phyloP scores from a whole-genome alignment of 768 basidiomycete genomes.

The Leccinellum luteum region DNA sequence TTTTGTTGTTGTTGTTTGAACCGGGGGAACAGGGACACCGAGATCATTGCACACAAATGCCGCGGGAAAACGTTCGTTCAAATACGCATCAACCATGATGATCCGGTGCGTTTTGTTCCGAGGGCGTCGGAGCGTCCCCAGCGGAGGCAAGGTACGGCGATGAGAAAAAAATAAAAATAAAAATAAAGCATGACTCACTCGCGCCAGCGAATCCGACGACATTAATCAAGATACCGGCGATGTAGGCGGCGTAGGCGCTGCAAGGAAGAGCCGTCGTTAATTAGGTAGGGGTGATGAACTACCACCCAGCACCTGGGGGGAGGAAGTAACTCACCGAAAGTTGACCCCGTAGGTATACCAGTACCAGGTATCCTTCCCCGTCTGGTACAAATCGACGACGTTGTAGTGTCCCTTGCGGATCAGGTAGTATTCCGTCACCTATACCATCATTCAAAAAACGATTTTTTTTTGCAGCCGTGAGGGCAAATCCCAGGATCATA shows the following conservation, averaged over 20 bases:
- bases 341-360: slow-evolving; percentile 74
- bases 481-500: background rate
- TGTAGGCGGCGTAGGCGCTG: slow-evolving; percentile 65
- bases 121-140: background rate
- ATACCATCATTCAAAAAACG: background rate
- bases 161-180: background rate
- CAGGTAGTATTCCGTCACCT: slow-evolving; percentile 80
- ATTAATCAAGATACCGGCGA: slow-evolving; percentile 77
- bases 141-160: background rate
- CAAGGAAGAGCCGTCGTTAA: background rate
- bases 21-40: background rate
- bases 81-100: background rate
- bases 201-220: slow-evolving; percentile 80
- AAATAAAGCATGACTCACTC: slow-evolving; percentile 38
- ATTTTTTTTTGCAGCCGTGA: background rate
- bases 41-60: background rate
- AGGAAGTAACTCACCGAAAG: slow-evolving; percentile 45
- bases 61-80: background rate
- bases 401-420: slow-evolving; percentile 68
- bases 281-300: slow-evolving; percentile 5
- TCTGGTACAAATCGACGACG: slow-evolving; percentile 68
- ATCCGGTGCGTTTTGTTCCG: background rate
- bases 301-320: background rate
- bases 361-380: slow-evolving; percentile 62
- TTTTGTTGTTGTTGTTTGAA: background rate